Base-by-base conservation (phyloP, 208 protist species). In the Acanthamoeba lenticulata region DNA sequence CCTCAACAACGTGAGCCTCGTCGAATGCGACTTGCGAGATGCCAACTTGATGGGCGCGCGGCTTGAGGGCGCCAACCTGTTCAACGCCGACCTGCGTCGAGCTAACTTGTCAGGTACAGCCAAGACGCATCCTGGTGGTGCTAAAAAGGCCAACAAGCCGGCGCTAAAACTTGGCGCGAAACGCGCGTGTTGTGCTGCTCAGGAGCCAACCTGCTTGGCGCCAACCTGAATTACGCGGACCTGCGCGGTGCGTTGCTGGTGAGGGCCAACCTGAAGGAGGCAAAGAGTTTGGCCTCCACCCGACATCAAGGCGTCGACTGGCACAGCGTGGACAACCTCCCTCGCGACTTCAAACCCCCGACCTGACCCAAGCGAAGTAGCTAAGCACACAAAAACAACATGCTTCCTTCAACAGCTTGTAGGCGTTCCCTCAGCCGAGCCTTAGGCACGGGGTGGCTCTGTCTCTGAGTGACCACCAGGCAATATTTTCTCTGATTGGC, bases 231-330 rank as follows among this genome's bases (percentile, higher is more conserved):
- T 29, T 74, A 42, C 36, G 65, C 65, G 15, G 65, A 74, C n/a
- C 36, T 74, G 36, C 65, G 65, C n/a, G 36, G 65, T 1, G 65
- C 65, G 32, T 17, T 38, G 65, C 29, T 74, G 65, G 17, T 29
- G n/a, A 74, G 38, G 65, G 65, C 65, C 65, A 74, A 74, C 65
- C 2, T 74, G 65, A 74, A 74, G 36, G 65, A 74, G 65, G 65
- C 36, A 2, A 38, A 38, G n/a, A 74, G 38, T 29, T 29, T 74
- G n/a, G n/a, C 36, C 65, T 74, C 65, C n/a, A 74, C 65, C 65
- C 29, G 38, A 29, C 65, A 74, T 29, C n/a, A 19, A 1, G 65
- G 65, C 9, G 65, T 74, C 4, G 65, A 74, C 65, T 74, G 65
- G 65, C n/a, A 27, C 7, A 42, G n/a, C n/a, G 65, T 38, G n/a